Conservation (phyloP, 306 rosid species). For the Ziziphus jujuba region DNA sequence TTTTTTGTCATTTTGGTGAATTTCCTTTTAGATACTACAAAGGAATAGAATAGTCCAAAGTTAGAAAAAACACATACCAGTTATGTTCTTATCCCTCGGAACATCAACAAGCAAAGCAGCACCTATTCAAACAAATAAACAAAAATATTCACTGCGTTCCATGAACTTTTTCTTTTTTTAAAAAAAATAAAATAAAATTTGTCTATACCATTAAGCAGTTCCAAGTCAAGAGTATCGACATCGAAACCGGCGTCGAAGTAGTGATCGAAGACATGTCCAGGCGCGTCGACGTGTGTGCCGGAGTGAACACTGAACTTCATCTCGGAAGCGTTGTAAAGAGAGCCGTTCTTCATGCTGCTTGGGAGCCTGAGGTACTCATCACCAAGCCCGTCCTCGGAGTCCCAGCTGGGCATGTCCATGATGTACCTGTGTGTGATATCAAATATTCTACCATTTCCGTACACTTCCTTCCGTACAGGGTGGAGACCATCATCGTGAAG, state of each 20-base stretch:
- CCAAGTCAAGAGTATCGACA: conserved; percentile 62
- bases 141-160: too few species aligned
- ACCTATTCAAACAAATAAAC: conserved; percentile 37
- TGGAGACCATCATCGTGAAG: conserved; percentile 12
- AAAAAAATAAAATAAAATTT: background rate
- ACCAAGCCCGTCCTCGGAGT: conserved; percentile 57
- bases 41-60: background rate
- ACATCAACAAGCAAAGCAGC: conserved; percentile 64
- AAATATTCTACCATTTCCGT: conserved; percentile 48
- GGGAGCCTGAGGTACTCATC: conserved; percentile 52
- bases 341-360: conserved; percentile 63
- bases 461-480: conserved; percentile 68
- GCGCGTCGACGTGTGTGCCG: conserved; percentile 79
- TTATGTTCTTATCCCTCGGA: conserved; percentile 64
- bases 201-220: conserved; percentile 56
- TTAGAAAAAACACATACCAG: conserved; percentile 46
- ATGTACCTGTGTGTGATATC: conserved; percentile 55
- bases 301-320: conserved; percentile 56
- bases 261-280: conserved; percentile 60
- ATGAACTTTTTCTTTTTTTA: too few species aligned
- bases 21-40: too few species aligned
- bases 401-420: conserved; percentile 53
- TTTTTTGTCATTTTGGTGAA: background rate
- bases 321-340: conserved; percentile 47
- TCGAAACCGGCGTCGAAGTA: conserved; percentile 73